Evolutionary conservation across 768 basidiomycete species (phyloP), one percentile per base, ranked within the genome.

Genomic region (Bullera alba): DNA sequence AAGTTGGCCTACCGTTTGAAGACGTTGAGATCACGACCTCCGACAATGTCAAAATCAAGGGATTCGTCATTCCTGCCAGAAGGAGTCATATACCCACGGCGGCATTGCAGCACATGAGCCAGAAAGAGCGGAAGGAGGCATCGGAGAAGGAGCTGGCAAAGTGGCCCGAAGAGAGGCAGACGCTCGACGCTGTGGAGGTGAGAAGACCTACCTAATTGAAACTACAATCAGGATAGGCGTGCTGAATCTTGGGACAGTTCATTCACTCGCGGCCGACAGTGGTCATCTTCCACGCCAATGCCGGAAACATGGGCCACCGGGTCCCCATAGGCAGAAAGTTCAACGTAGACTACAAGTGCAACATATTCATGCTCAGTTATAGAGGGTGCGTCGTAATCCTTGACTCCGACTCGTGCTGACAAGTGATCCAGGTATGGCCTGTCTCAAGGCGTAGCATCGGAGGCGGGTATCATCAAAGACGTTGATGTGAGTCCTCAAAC

Each of bases 321-420:
- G 79, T 96, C 65, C 93, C 91, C 1, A 76, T 95, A 23, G 92
- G 86, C 0, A 79, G 80, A 43, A 79, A 88, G 28, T 93, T 96
- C 67, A 87, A 79, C 65, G 73, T 81, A 41, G 80, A 81, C 63
- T 83, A 89, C 81, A 78, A 87, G 15, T 95, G 90, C 71, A 96
- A 97, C 66, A 89, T 95, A 2, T 75, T 97, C 34, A 89, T 96
- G 84, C 75, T 93, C 52, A 90, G 86, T 42, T 99, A 99, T 67
- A 76, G 93, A 64, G 91, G 91, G 86, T 87, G 61, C 51, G 82
- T 72, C 10, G n/a, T 14, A 23, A 16, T 19, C 23, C 17, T 25
- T 34, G n/a, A 17, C 42, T 26, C 19, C 36, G 10, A 30, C 14
- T 34, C 32, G 30, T 22, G 45, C 47, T 53, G 46, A 36, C 28